These are phyloP conservation scores for Caulochytrium protostelioides DNA, from an alignment of 371 early-diverging fungal species.

Conservation along the genomic window DNA sequence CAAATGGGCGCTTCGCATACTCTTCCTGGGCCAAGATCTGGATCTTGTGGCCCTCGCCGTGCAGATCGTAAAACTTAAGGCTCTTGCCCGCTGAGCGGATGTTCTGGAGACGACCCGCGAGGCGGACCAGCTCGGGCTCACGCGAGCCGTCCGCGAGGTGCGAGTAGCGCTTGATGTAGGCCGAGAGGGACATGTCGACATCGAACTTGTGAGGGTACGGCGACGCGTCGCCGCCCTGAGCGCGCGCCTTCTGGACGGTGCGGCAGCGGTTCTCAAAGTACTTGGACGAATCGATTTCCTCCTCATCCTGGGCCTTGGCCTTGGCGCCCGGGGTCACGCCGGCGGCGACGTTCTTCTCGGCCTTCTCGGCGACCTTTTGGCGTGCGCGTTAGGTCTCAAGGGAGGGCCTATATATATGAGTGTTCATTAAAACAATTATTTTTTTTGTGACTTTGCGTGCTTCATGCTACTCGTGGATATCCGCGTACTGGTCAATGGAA, in stretches of 20 bases:
- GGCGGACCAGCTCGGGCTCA: constrained; percentile 41
- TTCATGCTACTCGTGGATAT: constrained; percentile 4
- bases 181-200: constrained; percentile 59
- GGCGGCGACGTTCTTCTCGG: constrained; percentile 34
- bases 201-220: constrained; percentile 97
- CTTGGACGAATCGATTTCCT: constrained; percentile 69
- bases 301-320: constrained; percentile 34
- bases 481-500: constrained; percentile 42
- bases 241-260: constrained; percentile 55
- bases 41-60: constrained; percentile 78
- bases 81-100: constrained; percentile 61
- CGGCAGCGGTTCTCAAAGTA: constrained; percentile 91
- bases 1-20: constrained; percentile 59
- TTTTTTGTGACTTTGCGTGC: not conserved
- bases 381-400: too few relatives aligned
- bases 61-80: constrained; percentile 88
- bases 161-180: constrained; percentile 63
- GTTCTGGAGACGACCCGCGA: constrained; percentile 49
- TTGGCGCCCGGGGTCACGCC: constrained; percentile 26
- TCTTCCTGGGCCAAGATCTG: constrained; percentile 65
- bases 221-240: constrained; percentile 47
- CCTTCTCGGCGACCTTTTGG: constrained; percentile 61
- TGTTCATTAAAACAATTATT: too few relatives aligned
- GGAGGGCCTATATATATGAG: too few relatives aligned
- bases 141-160: constrained; percentile 45